Conservation (phyloP, 2,329 filamentous ascomycete species). For the Cladophialophora chaetospira region DNA sequence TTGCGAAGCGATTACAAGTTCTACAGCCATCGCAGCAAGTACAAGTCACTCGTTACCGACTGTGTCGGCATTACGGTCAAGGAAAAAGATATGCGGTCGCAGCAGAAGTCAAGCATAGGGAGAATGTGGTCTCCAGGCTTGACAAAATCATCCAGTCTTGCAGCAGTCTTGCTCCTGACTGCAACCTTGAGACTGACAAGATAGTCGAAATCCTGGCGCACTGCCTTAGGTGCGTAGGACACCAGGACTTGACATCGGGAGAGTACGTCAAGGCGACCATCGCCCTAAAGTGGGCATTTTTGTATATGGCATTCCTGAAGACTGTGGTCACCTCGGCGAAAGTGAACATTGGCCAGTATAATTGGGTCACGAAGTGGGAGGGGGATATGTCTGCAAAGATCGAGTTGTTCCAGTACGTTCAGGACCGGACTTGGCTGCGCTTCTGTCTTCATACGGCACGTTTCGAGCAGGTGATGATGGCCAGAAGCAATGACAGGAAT, state of each 20-base stretch:
- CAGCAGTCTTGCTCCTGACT: not conserved
- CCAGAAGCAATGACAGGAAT: not conserved
- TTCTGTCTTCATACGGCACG: not conserved
- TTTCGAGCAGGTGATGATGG: not conserved
- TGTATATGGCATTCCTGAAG: not conserved
- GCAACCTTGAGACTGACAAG: not conserved
- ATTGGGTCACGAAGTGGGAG: not conserved
- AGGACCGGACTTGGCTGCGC: not conserved
- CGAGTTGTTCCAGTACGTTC: not conserved
- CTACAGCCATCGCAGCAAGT: not conserved
- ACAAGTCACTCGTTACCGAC: not conserved
- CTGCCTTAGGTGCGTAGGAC: not conserved
- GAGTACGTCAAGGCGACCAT: not conserved
- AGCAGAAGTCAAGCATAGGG: not conserved
- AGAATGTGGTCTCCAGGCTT: not conserved
- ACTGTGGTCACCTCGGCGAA: not conserved
- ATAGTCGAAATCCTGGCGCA: not conserved
- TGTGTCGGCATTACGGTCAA: not conserved
- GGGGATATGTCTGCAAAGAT: not conserved
- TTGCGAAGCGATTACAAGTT: not conserved
- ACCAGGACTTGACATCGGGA: not conserved
- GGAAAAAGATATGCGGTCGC: not conserved
- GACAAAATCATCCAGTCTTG: not conserved
- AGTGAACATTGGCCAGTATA: not conserved
- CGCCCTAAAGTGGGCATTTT: not conserved